A percentile compares a stretch with the other conserved stretches of the same genome.
These are phyloP conservation scores for Apiotrichum laibachii DNA, from an alignment of 1,284 basidiomycete species.

Conservation along the genomic window DNA sequence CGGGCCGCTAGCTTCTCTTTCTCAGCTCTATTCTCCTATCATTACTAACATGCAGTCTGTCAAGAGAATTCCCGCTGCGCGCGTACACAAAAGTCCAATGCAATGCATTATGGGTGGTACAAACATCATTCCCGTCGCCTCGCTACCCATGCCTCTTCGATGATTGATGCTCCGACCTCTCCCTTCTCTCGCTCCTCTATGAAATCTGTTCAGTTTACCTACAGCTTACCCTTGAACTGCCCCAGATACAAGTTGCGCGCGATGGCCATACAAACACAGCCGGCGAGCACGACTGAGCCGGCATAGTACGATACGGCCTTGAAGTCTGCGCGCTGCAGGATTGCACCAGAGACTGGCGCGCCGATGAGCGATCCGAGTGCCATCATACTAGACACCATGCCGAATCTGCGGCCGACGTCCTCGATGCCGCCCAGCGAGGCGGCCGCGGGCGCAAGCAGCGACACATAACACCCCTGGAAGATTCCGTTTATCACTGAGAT, in stretches of 20 bases:
- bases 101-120: background rate
- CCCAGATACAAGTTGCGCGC: constrained; percentile 1
- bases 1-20: no score
- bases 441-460: constrained; percentile 27
- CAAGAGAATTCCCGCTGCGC: background rate
- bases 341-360: constrained; percentile 21
- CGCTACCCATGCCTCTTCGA: no score
- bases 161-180: no score
- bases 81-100: no score
- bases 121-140: background rate
- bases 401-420: constrained; percentile 30
- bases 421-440: constrained; percentile 26
- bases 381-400: constrained; percentile 25
- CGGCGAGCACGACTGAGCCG: constrained; percentile 13
- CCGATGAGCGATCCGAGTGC: constrained; percentile 20
- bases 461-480: constrained; percentile 28
- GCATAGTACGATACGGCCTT: constrained; percentile 26
- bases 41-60: no score
- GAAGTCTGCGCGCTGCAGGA: constrained; percentile 10
- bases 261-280: background rate
- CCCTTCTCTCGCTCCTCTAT: no score
- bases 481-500: constrained; percentile 26
- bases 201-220: background rate
- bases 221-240: constrained; percentile 2
- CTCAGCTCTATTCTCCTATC: no score